Evolutionary conservation across 257 asterid genomes (phyloP), one percentile per base, ranked within the genome.

Genomic region (Cordia subcordata): DNA sequence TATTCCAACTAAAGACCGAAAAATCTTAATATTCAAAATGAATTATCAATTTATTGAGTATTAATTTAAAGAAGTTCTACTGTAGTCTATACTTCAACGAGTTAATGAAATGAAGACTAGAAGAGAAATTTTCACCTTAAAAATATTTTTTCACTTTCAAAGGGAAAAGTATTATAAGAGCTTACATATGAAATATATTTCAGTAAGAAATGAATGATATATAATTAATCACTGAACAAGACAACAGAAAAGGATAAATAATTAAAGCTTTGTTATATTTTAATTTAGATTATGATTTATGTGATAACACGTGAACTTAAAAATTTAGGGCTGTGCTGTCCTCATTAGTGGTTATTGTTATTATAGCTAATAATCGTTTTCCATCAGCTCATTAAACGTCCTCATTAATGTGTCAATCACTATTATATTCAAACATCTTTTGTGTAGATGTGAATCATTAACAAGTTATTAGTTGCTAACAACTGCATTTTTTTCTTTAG

Each of bases 361-460:
- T 49, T 61, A n/a, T n/a, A n/a, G n/a, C n/a, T n/a, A n/a, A n/a
- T 61, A 61, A n/a, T 61, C 49, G 47, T 42, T 61, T 49, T 23
- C 47, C 15, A 33, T 61, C 21, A 61, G 49, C 39, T 47, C 10
- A 61, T 47, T 61, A 56, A 61, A 49, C 1, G 40, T 17, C 39
- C 46, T 20, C 47, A 15, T 32, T 61, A 44, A 61, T 61, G 53
- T 37, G 53, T 10, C 51, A 61, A 47, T 22, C 64, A 60, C 51
- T 22, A 49, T 44, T 33, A 40, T 49, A 44, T 47, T 47, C 58
- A 42, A 42, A 42, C 47, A 42, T 42, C 4, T 42, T 8, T 42
- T 42, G 2, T 42, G 47, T 2, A 42, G 47, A 42, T 3, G 47
- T 42, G 47, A 8, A 42, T 42, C 3, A 27, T 27, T 27, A 42